phyloP scores from a whole-genome alignment of 2,329 filamentous ascomycete genomes.

The Trichoderma polysporum region DNA sequence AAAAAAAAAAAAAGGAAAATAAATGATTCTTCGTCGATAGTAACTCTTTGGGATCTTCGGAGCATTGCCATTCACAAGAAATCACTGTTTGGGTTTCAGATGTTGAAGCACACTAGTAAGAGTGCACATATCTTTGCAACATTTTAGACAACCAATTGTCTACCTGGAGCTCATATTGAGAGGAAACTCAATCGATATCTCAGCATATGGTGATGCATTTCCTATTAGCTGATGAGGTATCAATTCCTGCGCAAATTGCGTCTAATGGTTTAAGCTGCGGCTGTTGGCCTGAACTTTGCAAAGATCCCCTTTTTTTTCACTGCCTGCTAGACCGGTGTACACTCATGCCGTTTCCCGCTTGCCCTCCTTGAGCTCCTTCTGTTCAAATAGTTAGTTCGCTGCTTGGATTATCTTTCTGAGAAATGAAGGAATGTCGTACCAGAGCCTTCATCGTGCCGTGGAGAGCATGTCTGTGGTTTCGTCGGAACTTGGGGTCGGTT shows the following conservation, averaged over 20 bases:
- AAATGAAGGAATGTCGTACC: constrained; percentile 57
- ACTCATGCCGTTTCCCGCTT: constrained; percentile 81
- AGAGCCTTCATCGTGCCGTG: constrained; percentile 98
- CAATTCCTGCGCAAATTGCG: constrained; percentile 18
- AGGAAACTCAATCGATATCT: constrained; percentile 13
- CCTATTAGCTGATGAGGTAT: constrained; percentile 10
- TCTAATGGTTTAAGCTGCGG: constrained; percentile 13
- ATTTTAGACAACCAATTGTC: background rate
- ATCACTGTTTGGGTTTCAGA: background rate
- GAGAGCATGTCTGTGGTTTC: constrained; percentile 99
- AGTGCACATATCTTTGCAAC: background rate
- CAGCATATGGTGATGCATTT: constrained; percentile 18
- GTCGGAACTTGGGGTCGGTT: constrained; percentile 98
- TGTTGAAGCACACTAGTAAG: background rate
- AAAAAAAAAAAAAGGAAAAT: background rate
- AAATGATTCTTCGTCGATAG: background rate
- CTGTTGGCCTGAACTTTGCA: constrained; percentile 5
- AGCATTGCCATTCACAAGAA: background rate
- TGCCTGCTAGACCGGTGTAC: background rate
- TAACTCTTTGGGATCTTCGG: background rate
- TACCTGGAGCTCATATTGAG: constrained; percentile 6
- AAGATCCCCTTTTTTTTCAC: constrained; percentile 2
- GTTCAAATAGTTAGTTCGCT: constrained; percentile 38
- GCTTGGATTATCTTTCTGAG: background rate
- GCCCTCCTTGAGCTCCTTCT: constrained; percentile 98